Base-by-base conservation (phyloP, 169 alveolate species). In the Plasmodium knowlesi region DNA sequence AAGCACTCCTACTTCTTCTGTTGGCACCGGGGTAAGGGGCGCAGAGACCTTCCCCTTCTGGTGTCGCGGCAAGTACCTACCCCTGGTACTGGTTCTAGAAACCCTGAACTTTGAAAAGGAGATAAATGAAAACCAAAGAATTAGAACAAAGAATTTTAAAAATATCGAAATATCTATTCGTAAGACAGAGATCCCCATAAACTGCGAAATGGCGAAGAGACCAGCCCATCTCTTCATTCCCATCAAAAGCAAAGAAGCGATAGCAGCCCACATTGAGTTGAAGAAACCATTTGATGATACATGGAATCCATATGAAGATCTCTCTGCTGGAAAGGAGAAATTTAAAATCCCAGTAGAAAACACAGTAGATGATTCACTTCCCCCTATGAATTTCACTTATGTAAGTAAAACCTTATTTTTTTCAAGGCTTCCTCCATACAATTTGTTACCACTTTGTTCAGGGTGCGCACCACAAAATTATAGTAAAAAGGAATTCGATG, bases 231-330 rank as follows among this genome's bases (percentile, higher is more conserved):
- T 95, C 34, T 95, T 95, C 81, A 94, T 95, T 14, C 97, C 97
- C 16, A 96, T 94, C 19, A 83, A 83, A 83, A 96, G 93, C 37
- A 94, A 86, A 43, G 96, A 92, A 84, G 94, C 95, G 53, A 96
- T 96, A 32, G 95, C 94, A 88, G 94, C 98, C 19, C 76, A 88
- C 37, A 92, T 96, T 28, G 96, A 93, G 25, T 92, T 96, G 43
- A 86, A 92, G 39, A 96, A 84, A 30, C 98, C 98, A 10, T 90
- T 95, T 54, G 92, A 93, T 6, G 80, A 82, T 54, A 14, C 90
- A 50, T 96, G 98, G 98, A 92, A 94, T 54, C 98, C 98, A 0
- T 96, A 96, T 90, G 95, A 84, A 78, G 98, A 96, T 79, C 83
- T 96, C 32, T 95, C 97, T 22, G 97, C 96, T 54, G 98, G 98